phyloP scores from a whole-genome alignment of 2,329 filamentous ascomycete genomes.

The Xylaria sp. region DNA sequence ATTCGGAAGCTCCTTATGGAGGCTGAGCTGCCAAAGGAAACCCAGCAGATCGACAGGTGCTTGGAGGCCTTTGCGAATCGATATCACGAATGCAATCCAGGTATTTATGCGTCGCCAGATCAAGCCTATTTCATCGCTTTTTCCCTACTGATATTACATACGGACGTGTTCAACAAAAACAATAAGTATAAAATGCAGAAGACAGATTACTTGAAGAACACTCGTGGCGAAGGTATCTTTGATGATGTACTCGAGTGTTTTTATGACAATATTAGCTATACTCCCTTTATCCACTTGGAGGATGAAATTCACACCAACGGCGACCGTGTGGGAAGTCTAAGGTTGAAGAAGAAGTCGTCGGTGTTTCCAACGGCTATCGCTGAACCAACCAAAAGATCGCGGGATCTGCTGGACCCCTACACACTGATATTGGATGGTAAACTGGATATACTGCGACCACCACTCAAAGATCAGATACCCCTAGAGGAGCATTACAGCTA shows the following conservation, averaged over 20 bases:
- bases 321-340: conserved; percentile 76
- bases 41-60: conserved; percentile 96
- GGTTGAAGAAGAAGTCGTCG: conserved; percentile 74
- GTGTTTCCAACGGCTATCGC: conserved; percentile 73
- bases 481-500: conserved; percentile 94
- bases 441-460: conserved; percentile 83
- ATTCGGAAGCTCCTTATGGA: conserved; percentile 96
- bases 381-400: conserved; percentile 73
- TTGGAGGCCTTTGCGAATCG: conserved; percentile 94
- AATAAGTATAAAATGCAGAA: conserved; percentile 99
- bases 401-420: conserved; percentile 94
- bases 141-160: conserved; percentile 94
- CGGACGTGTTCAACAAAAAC: conserved; percentile 99
- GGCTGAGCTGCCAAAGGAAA: conserved; percentile 94
- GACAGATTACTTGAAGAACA: conserved; percentile 93
- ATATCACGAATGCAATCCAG: conserved; percentile 98
- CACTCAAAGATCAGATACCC: conserved; percentile 90
- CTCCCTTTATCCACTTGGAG: conserved; percentile 97
- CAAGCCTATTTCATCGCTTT: conserved; percentile 99
- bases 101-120: conserved; percentile 89
- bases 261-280: conserved; percentile 98
- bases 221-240: conserved; percentile 88
- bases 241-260: conserved; percentile 95
- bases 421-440: conserved; percentile 92
- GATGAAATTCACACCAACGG: conserved; percentile 85